Conservation (phyloP, 495 filamentous ascomycete species). For the Lasiosphaeria ovina region DNA sequence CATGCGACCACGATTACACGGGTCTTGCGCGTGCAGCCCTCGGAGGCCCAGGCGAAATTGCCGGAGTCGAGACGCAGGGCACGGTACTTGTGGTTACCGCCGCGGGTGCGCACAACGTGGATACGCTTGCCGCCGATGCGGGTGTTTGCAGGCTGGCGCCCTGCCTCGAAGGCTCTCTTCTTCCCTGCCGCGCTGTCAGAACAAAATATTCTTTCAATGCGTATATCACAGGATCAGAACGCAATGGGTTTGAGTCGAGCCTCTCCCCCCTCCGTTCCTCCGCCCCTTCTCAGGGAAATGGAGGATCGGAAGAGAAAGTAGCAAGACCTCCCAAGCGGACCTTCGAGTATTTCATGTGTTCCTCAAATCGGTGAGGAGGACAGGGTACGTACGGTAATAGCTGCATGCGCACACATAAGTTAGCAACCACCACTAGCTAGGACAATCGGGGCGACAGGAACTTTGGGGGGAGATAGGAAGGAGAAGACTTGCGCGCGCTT, state of each 20-base stretch:
- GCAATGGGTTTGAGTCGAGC: conserved; percentile 41
- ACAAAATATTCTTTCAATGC: conserved; percentile 23
- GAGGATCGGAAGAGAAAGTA: conserved; percentile 6
- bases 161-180: conserved; percentile 98
- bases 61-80: conserved; percentile 97
- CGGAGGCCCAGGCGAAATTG: conserved; percentile 99
- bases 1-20: conserved; percentile 95
- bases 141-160: conserved; percentile 98
- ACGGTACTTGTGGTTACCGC: conserved; percentile 99
- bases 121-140: conserved; percentile 98
- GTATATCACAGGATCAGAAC: conserved; percentile 60
- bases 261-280: too few relatives aligned
- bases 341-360: conserved; percentile 44
- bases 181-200: conserved; percentile 53
- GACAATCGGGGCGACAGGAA: background rate
- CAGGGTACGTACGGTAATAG: conserved; percentile 33
- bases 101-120: conserved; percentile 97
- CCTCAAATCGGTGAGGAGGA: conserved; percentile 20
- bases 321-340: conserved; percentile 44
- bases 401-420: conserved; percentile 22
- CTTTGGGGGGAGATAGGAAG: background rate
- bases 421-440: conserved; percentile 16
- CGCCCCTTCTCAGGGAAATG: too few relatives aligned
- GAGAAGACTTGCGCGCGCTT: conserved; percentile 64
- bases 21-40: conserved; percentile 95